phyloP scores from a whole-genome alignment of 2,329 filamentous ascomycete genomes.

The Colletotrichum sp. region DNA sequence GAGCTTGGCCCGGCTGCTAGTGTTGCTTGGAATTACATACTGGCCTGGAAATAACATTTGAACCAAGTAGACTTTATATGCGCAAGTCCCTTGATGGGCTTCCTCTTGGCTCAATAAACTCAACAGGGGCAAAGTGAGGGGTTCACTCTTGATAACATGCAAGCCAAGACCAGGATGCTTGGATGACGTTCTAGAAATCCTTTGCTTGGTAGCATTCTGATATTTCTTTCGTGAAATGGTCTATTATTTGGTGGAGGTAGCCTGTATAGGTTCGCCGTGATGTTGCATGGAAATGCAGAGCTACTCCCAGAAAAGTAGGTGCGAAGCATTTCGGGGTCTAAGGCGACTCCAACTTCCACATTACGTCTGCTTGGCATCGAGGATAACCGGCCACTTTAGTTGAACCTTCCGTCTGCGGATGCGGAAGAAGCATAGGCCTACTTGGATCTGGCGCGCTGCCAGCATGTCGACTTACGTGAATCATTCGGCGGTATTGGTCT shows the following conservation, averaged over 20 bases:
- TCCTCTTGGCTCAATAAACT: background rate
- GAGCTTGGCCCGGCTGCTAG: background rate
- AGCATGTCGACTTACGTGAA: background rate
- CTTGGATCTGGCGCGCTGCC: background rate
- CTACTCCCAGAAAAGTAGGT: slow-evolving; percentile 18
- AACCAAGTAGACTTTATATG: background rate
- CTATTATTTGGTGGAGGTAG: background rate
- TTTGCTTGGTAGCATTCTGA: background rate
- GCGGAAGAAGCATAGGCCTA: no score
- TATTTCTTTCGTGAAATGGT: background rate
- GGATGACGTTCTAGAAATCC: background rate
- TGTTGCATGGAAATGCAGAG: background rate
- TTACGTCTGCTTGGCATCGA: background rate
- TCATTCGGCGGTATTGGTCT: background rate
- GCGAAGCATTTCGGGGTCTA: background rate
- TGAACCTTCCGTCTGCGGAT: background rate
- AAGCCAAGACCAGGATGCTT: slow-evolving; percentile 7
- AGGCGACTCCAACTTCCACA: background rate
- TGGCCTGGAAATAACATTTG: background rate
- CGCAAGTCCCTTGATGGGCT: background rate
- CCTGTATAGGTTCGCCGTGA: background rate
- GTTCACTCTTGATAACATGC: slow-evolving; percentile 3
- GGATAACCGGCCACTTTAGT: background rate
- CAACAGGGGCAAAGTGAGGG: slow-evolving; percentile 3
- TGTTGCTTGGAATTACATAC: background rate